These are phyloP conservation scores for Penicillium mononematosum DNA, from an alignment of 495 filamentous ascomycete genomes.

Conservation along the genomic window DNA sequence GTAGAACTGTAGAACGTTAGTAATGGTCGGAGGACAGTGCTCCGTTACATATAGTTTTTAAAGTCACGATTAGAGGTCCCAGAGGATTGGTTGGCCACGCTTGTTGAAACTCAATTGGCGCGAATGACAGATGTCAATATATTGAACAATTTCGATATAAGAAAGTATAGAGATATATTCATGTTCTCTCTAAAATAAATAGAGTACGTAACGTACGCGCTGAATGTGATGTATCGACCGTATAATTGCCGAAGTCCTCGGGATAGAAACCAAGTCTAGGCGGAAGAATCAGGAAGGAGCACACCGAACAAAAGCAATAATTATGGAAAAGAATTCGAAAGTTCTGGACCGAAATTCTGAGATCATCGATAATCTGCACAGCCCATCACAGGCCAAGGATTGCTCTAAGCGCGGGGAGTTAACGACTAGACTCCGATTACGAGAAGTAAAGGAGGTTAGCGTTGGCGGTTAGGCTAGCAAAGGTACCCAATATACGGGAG, in stretches of 20 bases:
- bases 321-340: not conserved
- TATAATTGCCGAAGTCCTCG: slow-evolving; percentile 6
- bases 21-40: slow-evolving; percentile 19
- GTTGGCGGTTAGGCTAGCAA: not conserved
- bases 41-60: slow-evolving; percentile 9
- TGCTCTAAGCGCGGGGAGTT: slow-evolving; percentile 9
- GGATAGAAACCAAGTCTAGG: not conserved
- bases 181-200: not conserved
- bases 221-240: slow-evolving; percentile 5
- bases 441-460: not conserved
- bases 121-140: slow-evolving; percentile 27
- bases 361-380: slow-evolving; percentile 13
- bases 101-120: slow-evolving; percentile 44
- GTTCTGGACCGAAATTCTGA: slow-evolving; percentile 7
- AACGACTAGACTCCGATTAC: slow-evolving; percentile 5
- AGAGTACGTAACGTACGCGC: not conserved
- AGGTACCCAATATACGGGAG: not conserved
- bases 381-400: slow-evolving; percentile 12
- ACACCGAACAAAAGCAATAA: not conserved
- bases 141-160: not conserved
- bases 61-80: slow-evolving; percentile 26
- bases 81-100: slow-evolving; percentile 40
- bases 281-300: not conserved
- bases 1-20: not conserved
- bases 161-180: not conserved